Percentiles rank a stretch among this genome's conserved stretches.
These are phyloP conservation scores for Saccharomycopsis crataegensis DNA, from an alignment of 1,139 yeast genomes.

Conservation along the genomic window DNA sequence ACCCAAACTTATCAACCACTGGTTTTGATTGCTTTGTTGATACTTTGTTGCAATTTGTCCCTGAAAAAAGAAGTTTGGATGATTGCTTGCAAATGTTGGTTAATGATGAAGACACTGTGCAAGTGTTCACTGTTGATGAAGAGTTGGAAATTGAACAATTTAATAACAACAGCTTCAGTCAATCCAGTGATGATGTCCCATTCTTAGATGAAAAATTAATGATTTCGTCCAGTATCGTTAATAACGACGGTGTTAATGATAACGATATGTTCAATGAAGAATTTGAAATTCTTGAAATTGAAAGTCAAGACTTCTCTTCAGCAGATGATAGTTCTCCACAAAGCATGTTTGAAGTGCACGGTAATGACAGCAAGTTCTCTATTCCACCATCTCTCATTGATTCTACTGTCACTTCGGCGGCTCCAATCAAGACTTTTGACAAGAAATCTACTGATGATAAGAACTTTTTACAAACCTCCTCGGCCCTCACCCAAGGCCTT, in stretches of 20 bases:
- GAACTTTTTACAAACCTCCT: too few relatives aligned
- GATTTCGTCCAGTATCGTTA: not conserved
- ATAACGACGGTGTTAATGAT: not conserved
- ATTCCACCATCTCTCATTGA: slow-evolving; percentile 6
- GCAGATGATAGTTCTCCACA: not conserved
- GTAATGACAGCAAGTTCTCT: not conserved
- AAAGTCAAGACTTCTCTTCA: not conserved
- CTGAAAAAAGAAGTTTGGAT: slow-evolving; percentile 6
- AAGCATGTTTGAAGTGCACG: not conserved
- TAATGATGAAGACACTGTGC: not conserved
- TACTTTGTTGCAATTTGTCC: slow-evolving; percentile 12
- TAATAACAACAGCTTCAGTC: not conserved
- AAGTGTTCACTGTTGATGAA: slow-evolving; percentile 17
- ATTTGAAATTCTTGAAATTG: not conserved
- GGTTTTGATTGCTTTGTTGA: slow-evolving; percentile 13
- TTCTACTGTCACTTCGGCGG: too few relatives aligned
- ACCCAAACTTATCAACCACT: slow-evolving; percentile 10
- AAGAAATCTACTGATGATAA: too few relatives aligned
- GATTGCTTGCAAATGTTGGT: slow-evolving; percentile 1
- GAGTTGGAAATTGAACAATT: slow-evolving; percentile 10
- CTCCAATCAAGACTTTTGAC: too few relatives aligned
- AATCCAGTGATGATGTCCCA: too few relatives aligned
- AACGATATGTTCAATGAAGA: not conserved
- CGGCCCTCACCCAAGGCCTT: not conserved
- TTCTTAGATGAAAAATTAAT: not conserved